These are phyloP conservation scores for Metarhizium brunneum DNA, from an alignment of 2,329 filamentous ascomycete species.

Conservation along the genomic window DNA sequence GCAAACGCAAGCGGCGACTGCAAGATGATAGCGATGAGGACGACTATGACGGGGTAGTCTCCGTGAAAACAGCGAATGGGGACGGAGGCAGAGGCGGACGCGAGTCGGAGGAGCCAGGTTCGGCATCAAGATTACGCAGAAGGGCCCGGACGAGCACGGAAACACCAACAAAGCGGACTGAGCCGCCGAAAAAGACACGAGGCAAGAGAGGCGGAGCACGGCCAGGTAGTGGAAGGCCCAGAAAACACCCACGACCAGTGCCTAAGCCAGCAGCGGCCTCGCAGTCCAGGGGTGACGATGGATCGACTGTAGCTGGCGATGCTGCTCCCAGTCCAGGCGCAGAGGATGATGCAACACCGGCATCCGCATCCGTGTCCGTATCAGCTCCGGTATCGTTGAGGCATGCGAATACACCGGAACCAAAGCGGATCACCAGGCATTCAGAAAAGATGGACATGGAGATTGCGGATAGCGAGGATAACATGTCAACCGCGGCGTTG, in stretches of 20 bases:
- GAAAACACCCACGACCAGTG: constrained; percentile 24
- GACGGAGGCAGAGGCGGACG: constrained; percentile 11
- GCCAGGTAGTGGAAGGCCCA: constrained; percentile 29
- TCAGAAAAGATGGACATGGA: constrained; percentile 11
- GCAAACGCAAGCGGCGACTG: constrained; percentile 20
- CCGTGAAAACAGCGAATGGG: constrained; percentile 12
- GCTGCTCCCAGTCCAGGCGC: neutral
- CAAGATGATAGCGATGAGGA: constrained; percentile 20
- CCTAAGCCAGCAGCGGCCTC: constrained; percentile 3
- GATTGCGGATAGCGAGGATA: constrained; percentile 21
- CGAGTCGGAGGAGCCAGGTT: constrained; percentile 16
- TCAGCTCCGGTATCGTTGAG: neutral
- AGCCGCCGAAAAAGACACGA: constrained; percentile 22
- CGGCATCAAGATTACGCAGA: constrained; percentile 17
- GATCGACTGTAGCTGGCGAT: neutral
- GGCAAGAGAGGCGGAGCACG: constrained; percentile 29
- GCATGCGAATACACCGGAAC: neutral
- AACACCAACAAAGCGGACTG: constrained; percentile 9
- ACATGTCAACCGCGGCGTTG: neutral
- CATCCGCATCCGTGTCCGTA: neutral
- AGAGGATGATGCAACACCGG: neutral
- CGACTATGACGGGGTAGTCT: constrained; percentile 18
- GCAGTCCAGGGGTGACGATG: neutral
- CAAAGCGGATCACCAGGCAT: neutral
- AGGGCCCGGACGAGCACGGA: constrained; percentile 10